Evolutionary conservation across 2,329 filamentous ascomycete genomes (phyloP).

Genomic region (Cephalotrichum gorgonifer): DNA sequence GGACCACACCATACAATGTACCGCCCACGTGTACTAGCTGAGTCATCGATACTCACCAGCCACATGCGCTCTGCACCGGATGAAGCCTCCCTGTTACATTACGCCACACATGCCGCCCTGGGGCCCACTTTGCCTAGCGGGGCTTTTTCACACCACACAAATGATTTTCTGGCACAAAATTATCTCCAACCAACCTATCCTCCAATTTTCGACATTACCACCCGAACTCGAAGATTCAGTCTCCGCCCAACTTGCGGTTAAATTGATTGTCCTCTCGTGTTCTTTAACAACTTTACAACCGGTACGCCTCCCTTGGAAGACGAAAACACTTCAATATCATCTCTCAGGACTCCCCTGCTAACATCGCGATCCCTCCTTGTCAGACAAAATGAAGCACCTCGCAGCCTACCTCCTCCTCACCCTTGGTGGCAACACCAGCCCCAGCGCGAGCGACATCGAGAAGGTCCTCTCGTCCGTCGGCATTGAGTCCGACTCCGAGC

Average conservation of each 20-base stretch:
- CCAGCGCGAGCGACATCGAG: slow-evolving; percentile 80
- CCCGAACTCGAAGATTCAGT: slow-evolving; percentile 96
- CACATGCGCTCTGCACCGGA: not conserved
- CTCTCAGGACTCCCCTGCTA: not conserved
- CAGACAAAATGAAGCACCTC: slow-evolving; percentile 94
- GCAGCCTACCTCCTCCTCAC: slow-evolving; percentile 96
- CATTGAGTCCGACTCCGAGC: slow-evolving; percentile 84
- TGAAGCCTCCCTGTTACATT: no score
- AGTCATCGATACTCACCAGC: not conserved
- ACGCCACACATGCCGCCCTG: not conserved
- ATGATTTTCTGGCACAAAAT: slow-evolving; percentile 2
- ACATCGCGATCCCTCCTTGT: not conserved
- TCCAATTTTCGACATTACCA: slow-evolving; percentile 11
- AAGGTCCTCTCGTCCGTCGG: slow-evolving; percentile 84
- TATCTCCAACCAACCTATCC: slow-evolving; percentile 1
- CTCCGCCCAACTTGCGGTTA: slow-evolving; percentile 97
- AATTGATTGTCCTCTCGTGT: slow-evolving; percentile 99
- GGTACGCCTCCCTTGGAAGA: not conserved
- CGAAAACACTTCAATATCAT: not conserved
- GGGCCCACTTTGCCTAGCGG: not conserved
- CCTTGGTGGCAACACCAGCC: slow-evolving; percentile 85
- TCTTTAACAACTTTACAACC: slow-evolving; percentile 30
- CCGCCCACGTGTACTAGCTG: no score
- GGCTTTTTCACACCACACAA: slow-evolving; percentile 6
- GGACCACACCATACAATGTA: no score